These are phyloP conservation scores for Ampelomyces quisqualis DNA, from an alignment of 2,329 filamentous ascomycete genomes.

Conservation along the genomic window DNA sequence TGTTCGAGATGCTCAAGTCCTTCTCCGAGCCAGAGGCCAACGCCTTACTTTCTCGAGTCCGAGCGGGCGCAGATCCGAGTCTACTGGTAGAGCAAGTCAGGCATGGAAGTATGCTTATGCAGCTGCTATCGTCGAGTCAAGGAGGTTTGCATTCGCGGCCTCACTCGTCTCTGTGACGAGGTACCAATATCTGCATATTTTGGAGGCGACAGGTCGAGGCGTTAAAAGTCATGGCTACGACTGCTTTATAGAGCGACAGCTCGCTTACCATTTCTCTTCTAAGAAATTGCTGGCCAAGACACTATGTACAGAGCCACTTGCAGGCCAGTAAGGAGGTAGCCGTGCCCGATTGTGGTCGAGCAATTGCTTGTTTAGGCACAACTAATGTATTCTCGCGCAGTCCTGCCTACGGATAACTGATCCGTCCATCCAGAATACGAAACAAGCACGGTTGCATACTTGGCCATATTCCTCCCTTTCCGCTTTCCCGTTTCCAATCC, in stretches of 20 bases:
- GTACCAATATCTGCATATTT: background rate
- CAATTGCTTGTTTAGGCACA: background rate
- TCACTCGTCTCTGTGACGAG: background rate
- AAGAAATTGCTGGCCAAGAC: background rate
- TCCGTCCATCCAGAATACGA: background rate
- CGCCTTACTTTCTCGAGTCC: conserved; percentile 13
- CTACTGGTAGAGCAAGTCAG: conserved; percentile 17
- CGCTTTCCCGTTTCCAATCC: conserved; percentile 23
- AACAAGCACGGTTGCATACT: too few relatives aligned
- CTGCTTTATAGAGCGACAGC: background rate
- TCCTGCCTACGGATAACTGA: background rate
- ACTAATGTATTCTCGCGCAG: conserved; percentile 1
- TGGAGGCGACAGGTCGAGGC: background rate
- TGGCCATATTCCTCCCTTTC: background rate
- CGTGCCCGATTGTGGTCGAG: background rate
- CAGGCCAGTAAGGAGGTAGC: background rate
- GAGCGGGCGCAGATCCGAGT: conserved; percentile 16
- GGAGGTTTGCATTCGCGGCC: background rate
- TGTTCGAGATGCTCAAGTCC: conserved; percentile 16
- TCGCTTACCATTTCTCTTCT: background rate
- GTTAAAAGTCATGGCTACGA: background rate
- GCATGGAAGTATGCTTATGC: conserved; percentile 19
- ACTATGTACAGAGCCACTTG: background rate
- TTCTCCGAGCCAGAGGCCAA: conserved; percentile 13
- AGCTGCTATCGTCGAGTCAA: conserved; percentile 2